Conservation (phyloP, 129 eudicot genomes). For the Oenanthe sinensis region DNA sequence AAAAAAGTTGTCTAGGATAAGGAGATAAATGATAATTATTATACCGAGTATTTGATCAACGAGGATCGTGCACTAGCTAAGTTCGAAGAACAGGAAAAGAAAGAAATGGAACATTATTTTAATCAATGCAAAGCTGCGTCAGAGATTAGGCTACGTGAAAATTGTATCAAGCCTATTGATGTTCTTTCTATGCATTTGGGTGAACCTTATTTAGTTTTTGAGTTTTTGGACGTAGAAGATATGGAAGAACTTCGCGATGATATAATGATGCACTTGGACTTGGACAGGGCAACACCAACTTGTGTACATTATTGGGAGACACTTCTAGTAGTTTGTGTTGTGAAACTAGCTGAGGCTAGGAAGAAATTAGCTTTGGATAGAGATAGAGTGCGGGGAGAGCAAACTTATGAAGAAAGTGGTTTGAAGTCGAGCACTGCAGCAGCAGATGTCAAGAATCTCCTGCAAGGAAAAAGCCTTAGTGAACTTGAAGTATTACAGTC, state of each 20-base stretch:
- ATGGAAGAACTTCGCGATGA: conserved; percentile 88
- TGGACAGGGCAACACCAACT: conserved; percentile 67
- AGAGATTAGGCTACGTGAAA: conserved; percentile 72
- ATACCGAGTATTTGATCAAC: too few species aligned
- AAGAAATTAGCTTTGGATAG: conserved; percentile 70
- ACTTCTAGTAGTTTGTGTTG: conserved; percentile 77
- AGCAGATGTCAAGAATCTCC: conserved; percentile 58
- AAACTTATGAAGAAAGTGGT: too few species aligned
- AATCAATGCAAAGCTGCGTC: too few species aligned
- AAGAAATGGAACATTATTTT: too few species aligned
- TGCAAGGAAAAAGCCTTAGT: conserved; percentile 56
- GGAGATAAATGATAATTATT: too few species aligned
- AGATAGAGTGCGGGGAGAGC: conserved; percentile 45
- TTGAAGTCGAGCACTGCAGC: too few species aligned
- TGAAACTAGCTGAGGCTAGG: conserved; percentile 74
- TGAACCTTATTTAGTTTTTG: conserved; percentile 78
- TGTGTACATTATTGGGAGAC: conserved; percentile 89
- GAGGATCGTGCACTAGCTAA: too few species aligned
- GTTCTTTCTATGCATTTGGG: conserved; percentile 72
- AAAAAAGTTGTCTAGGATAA: background rate
- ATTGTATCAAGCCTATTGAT: conserved; percentile 77
- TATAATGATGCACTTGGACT: conserved; percentile 63
- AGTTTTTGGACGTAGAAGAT: conserved; percentile 73
- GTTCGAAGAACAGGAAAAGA: too few species aligned
- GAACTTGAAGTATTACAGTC: conserved; percentile 58